A percentile compares a stretch with the other conserved stretches of the same genome.
phyloP scores from a whole-genome alignment of 176 grass and related monocot species.

The Phragmites australis region DNA sequence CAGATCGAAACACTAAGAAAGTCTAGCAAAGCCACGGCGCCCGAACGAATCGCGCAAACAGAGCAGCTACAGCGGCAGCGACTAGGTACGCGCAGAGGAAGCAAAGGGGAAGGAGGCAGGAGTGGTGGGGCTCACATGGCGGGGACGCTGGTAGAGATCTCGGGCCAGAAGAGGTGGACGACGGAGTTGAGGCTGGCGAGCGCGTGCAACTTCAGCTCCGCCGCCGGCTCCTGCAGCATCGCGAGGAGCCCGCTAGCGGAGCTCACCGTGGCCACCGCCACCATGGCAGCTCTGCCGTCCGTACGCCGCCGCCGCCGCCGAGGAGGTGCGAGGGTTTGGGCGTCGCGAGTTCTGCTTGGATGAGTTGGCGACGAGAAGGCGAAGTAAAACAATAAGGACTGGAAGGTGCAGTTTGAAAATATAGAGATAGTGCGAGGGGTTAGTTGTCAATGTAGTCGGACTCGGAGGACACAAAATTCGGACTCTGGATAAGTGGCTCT shows the following conservation, averaged over 20 bases:
- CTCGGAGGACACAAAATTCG: background rate
- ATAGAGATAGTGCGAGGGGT: slow-evolving; percentile 3
- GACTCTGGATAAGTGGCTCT: background rate
- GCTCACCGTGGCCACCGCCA: slow-evolving; percentile 71
- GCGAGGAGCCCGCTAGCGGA: slow-evolving; percentile 92
- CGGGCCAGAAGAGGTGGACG: slow-evolving; percentile 97
- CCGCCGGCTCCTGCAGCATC: slow-evolving; percentile 85
- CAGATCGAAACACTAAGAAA: slow-evolving; percentile 22
- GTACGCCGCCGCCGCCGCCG: slow-evolving; percentile 24
- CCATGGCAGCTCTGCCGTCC: slow-evolving; percentile 37
- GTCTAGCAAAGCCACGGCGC: background rate
- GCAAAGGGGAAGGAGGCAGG: background rate
- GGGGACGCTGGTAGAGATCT: slow-evolving; percentile 98
- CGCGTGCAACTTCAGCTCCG: slow-evolving; percentile 89
- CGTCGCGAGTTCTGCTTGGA: slow-evolving; percentile 41
- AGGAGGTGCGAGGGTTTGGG: slow-evolving; percentile 40
- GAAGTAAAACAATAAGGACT: slow-evolving; percentile 6
- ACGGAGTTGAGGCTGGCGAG: slow-evolving; percentile 83
- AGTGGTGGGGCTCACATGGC: slow-evolving; percentile 60
- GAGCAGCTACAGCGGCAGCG: background rate
- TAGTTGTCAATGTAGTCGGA: background rate
- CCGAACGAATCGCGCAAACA: slow-evolving; percentile 26
- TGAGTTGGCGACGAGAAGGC: slow-evolving; percentile 40
- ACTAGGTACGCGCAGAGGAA: background rate
- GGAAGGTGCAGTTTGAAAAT: too few species aligned